Base-by-base conservation (phyloP, 768 basidiomycete genomes). In the Mycena crocata region DNA sequence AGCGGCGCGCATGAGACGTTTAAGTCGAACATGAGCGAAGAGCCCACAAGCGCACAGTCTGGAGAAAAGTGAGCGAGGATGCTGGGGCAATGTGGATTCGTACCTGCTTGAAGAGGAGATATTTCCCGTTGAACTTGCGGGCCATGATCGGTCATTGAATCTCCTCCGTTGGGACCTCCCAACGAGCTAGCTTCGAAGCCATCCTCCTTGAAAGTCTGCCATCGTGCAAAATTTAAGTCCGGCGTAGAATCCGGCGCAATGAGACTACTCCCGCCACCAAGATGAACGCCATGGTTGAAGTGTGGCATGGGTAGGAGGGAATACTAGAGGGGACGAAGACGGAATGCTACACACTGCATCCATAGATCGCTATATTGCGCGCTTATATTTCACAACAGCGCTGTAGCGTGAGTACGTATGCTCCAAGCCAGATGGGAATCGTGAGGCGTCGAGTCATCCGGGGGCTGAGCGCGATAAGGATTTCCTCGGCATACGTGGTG, bases 321-420 rank as follows among this genome's bases (percentile, higher is more conserved):
- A 26, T 21, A 24, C 10, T 13, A 24, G 21, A 9, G 31, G 45
- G n/a, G 57, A 28, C 2, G 19, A 17, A 19, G 5, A 31, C 9
- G 17, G 40, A 10, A 57, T n/a, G 23, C 28, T 26, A 49, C 12
- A 28, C 23, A 40, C 44, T 24, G 35, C 1, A 44, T 35, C 10
- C 51, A 24, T 28, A 21, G 39, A 49, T 50, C 56, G 17, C 30
- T 64, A 15, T 1, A 58, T 51, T 57, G 63, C 24, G 57, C 49
- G 59, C 59, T 61, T 62, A 46, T 57, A 61, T 30, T 51, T 57
- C 66, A 51, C 48, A 46, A 30, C 13, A n/a, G 45, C 54, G 54
- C 34, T 35, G 59, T 55, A 44, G 39, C 35, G 59, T n/a, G 32
- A 67, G 55, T 67, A 67, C 66, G 66, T 67, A 57, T 66, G 30